Evolutionary conservation across 345 rosid genomes (phyloP).

Genomic region (Stellera chamaejasme): DNA sequence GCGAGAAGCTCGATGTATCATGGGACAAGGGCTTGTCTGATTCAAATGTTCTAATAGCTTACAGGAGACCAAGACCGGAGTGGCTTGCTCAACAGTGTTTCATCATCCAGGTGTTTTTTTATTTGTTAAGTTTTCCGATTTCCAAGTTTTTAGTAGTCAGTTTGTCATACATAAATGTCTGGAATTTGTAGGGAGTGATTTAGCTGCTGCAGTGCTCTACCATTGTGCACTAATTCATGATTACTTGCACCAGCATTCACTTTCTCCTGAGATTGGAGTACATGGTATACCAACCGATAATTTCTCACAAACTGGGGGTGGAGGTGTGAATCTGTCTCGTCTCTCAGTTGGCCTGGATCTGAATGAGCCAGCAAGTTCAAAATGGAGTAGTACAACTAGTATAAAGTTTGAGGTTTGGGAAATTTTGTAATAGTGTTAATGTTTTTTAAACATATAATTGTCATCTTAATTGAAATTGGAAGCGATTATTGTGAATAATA

Average conservation of each 20-base stretch:
- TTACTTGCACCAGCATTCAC: conserved; percentile 59
- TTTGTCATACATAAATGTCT: too few species aligned
- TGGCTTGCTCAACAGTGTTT: conserved; percentile 91
- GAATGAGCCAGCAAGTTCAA: conserved; percentile 75
- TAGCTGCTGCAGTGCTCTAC: neutral
- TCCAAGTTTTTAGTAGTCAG: too few species aligned
- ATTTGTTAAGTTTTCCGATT: neutral
- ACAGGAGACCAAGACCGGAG: conserved; percentile 86
- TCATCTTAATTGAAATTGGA: conserved; percentile 1
- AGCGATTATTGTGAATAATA: conserved; percentile 16
- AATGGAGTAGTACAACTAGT: conserved; percentile 87
- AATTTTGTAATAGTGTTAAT: conserved; percentile 5
- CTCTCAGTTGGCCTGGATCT: conserved; percentile 73
- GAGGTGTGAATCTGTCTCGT: conserved; percentile 85
- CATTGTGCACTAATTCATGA: conserved; percentile 2
- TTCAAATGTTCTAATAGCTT: conserved; percentile 79
- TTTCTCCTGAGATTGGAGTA: conserved; percentile 88
- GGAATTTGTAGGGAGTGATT: neutral
- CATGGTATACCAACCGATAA: conserved; percentile 73
- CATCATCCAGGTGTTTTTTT: conserved; percentile 49
- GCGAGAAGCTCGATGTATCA: conserved; percentile 91
- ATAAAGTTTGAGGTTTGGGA: conserved; percentile 70
- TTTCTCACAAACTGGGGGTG: conserved; percentile 82
- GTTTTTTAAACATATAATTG: conserved; percentile 2
- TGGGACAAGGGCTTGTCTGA: conserved; percentile 92